Conservation (phyloP, 805 yeast genomes). For the Candida chilensis region DNA sequence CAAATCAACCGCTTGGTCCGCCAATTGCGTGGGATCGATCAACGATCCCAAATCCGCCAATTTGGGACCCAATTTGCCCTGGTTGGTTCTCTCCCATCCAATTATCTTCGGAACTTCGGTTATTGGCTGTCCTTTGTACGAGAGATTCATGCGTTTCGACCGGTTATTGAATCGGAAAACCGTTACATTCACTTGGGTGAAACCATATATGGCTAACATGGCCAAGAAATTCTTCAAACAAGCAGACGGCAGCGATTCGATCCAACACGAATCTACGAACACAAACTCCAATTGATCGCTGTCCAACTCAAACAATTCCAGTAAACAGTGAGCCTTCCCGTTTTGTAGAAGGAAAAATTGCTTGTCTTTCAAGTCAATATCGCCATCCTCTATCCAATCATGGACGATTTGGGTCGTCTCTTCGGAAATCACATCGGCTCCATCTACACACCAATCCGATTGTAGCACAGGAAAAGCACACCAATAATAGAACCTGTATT, state of each 20-base stretch:
- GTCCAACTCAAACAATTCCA: not conserved
- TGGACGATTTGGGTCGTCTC: too few relatives aligned
- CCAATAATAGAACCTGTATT: constrained; percentile 87
- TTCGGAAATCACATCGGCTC: too few relatives aligned
- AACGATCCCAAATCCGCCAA: constrained; percentile 74
- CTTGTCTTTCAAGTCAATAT: too few relatives aligned
- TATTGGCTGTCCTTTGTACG: constrained; percentile 5
- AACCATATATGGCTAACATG: constrained; percentile 22
- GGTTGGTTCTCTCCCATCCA: constrained; percentile 88
- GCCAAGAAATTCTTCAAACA: constrained; percentile 52
- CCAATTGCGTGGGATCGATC: constrained; percentile 72
- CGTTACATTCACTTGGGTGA: constrained; percentile 6
- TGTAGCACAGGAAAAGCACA: constrained; percentile 64
- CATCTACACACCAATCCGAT: constrained; percentile 54
- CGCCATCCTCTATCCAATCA: too few relatives aligned
- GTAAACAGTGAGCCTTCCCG: too few relatives aligned
- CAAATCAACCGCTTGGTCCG: constrained; percentile 87
- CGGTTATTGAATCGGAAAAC: constrained; percentile 22
- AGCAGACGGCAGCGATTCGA: constrained; percentile 31
- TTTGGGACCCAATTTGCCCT: constrained; percentile 73
- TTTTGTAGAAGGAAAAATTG: too few relatives aligned
- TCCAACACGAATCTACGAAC: constrained; percentile 21
- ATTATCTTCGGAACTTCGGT: constrained; percentile 31
- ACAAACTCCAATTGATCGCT: constrained; percentile 9
- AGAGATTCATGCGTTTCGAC: constrained; percentile 5